Base-by-base conservation (phyloP, 257 asterid species). In the Penstemon barbatus region DNA sequence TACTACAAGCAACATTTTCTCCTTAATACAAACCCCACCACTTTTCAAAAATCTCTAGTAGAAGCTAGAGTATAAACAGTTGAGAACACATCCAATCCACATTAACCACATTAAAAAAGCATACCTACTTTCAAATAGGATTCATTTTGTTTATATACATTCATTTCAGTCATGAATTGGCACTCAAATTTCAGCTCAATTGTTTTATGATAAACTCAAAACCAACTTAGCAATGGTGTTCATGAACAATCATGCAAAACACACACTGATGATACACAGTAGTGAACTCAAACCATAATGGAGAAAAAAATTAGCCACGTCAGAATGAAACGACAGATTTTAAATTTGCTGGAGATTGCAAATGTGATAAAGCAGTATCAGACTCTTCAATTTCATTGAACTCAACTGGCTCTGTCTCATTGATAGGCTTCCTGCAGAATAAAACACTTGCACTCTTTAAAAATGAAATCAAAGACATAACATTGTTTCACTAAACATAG, bases 321-420 rank as follows among this genome's bases (percentile, higher is more conserved):
- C 78, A 81, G 80, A 79, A 81, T 7, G 85, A 77, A 71, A 77
- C 75, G 19, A 76, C 78, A 55, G 87, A 58, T 68, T 71, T 83
- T 53, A 55, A 69, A 72, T 74, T 74, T 59, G 76, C 50, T 39
- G 85, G 66, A 63, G 87, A 65, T 71, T 74, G 83, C 66, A 85
- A 60, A 74, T 71, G 85, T 41, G 91, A 81, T 41, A 80, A 25
- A 51, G 89, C 95, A 65, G 87, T 81, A 63, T 83, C 91, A 0
- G 85, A 78, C 65, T 85, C 95, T 55, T 83, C 95, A 1, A 69
- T 76, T 57, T 83, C 87, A 8, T 71, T 62, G 58, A 81, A 79
- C 58, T 77, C 76, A 56, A 75, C 68, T 44, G 75, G 72, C 18
- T 79, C 63, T 18, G 80, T 63, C 53, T 75, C 74, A 65, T 66